Conservation (phyloP, 2,329 filamentous ascomycete genomes). For the Phialemoniopsis sp. region DNA sequence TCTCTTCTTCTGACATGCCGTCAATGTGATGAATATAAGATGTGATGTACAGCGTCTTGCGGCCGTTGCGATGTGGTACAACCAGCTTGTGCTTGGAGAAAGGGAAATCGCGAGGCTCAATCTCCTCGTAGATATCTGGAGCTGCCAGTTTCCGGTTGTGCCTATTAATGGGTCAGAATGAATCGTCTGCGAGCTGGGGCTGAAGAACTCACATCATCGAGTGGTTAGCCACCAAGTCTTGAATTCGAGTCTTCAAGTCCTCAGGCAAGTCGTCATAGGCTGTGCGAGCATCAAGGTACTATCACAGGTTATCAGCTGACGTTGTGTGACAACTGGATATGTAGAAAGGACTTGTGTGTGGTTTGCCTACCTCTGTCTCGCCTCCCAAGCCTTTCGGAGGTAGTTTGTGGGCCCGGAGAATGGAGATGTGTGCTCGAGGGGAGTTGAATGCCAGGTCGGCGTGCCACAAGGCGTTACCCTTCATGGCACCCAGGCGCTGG, state of each 20-base stretch:
- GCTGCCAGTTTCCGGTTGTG: slow-evolving; percentile 26
- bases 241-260: background rate
- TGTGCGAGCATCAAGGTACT: slow-evolving; percentile 3
- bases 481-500: slow-evolving; percentile 1
- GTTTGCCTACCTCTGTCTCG: slow-evolving; percentile 3
- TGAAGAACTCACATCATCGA: slow-evolving; percentile 17
- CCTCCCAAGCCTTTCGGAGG: slow-evolving; percentile 5
- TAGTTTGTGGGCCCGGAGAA: slow-evolving; percentile 5
- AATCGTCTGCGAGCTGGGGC: background rate
- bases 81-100: slow-evolving; percentile 31
- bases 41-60: slow-evolving; percentile 40
- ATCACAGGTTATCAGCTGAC: background rate
- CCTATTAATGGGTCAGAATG: background rate
- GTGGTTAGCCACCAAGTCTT: slow-evolving; percentile 12
- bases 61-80: slow-evolving; percentile 33
- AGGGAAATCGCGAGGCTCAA: slow-evolving; percentile 20
- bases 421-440: slow-evolving; percentile 2
- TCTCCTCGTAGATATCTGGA: slow-evolving; percentile 25
- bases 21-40: slow-evolving; percentile 39
- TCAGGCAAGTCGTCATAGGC: slow-evolving; percentile 7
- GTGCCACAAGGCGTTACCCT: slow-evolving; percentile 6
- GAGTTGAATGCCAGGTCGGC: slow-evolving; percentile 5
- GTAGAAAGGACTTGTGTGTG: too few species aligned
- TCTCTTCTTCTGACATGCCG: slow-evolving; percentile 20
- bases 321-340: background rate